Conservation (phyloP, 169 alveolate species). For the Cryptosporidium xiaoi region DNA sequence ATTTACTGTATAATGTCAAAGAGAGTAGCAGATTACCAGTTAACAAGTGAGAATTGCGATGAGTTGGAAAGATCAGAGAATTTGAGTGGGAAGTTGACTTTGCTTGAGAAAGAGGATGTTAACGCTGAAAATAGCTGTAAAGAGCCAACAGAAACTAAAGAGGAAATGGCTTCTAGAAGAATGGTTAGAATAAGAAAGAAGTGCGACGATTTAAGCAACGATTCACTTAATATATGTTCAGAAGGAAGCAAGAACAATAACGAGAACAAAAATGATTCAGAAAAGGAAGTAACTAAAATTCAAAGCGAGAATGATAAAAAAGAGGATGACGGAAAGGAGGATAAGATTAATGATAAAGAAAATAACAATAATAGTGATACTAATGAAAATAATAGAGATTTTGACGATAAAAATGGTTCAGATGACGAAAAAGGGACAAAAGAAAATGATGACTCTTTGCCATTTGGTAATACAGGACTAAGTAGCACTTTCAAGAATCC, state of each 20-base stretch:
- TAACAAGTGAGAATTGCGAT: constrained; percentile 52
- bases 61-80: constrained; percentile 2
- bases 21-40: constrained; percentile 59
- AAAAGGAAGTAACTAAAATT: background rate
- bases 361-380: background rate
- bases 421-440: background rate
- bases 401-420: background rate
- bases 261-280: background rate
- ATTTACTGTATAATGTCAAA: constrained; percentile 36
- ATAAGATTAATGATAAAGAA: background rate
- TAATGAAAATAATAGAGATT: background rate
- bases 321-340: background rate
- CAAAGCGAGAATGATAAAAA: constrained; percentile 3
- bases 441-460: constrained; percentile 21
- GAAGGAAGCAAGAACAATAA: background rate
- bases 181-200: constrained; percentile 30
- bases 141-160: background rate
- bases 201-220: background rate
- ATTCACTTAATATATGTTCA: background rate
- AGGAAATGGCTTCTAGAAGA: constrained; percentile 37
- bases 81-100: background rate
- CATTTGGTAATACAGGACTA: constrained; percentile 60
- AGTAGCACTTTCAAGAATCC: constrained; percentile 64
- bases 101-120: background rate
- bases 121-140: background rate